Conservation (phyloP, 495 filamentous ascomycete genomes). For the Parachaetomium inaequale region DNA sequence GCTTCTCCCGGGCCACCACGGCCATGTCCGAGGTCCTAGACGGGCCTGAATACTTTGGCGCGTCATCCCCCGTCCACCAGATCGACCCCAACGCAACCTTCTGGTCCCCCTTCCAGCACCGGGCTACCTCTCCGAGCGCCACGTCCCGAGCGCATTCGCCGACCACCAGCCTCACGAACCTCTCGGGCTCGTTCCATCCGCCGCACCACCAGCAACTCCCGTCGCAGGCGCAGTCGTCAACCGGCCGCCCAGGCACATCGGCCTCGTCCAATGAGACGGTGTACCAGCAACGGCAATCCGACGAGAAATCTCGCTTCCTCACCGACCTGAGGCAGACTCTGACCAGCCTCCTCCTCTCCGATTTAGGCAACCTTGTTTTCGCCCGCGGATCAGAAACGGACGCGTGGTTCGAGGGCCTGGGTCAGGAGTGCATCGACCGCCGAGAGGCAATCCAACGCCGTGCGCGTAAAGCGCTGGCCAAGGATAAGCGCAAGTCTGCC, state of each 20-base stretch:
- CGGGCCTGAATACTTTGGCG: constrained; percentile 65
- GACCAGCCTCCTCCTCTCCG: constrained; percentile 81
- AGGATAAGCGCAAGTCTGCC: constrained; percentile 46
- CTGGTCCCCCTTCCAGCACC: constrained; percentile 76
- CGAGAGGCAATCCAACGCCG: constrained; percentile 61
- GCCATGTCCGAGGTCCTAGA: constrained; percentile 62
- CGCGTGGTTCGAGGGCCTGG: constrained; percentile 75
- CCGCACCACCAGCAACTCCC: constrained; percentile 40
- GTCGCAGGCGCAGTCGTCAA: constrained; percentile 40
- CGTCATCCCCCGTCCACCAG: constrained; percentile 63
- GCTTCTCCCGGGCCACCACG: constrained; percentile 51
- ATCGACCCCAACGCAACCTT: constrained; percentile 79
- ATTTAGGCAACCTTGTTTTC: constrained; percentile 82
- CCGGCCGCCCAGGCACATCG: constrained; percentile 49
- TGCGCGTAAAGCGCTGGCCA: constrained; percentile 36
- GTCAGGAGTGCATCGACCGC: constrained; percentile 71
- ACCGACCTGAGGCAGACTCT: constrained; percentile 72
- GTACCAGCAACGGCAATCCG: constrained; percentile 50
- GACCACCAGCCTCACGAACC: constrained; percentile 51
- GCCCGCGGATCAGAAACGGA: constrained; percentile 89
- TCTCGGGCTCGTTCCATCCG: constrained; percentile 44
- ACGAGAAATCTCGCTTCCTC: constrained; percentile 63
- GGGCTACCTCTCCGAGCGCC: constrained; percentile 58
- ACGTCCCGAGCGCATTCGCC: constrained; percentile 54
- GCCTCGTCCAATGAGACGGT: constrained; percentile 59